These are phyloP conservation scores for Pyrrhoderma noxium DNA, from an alignment of 1,284 basidiomycete genomes.

Conservation along the genomic window DNA sequence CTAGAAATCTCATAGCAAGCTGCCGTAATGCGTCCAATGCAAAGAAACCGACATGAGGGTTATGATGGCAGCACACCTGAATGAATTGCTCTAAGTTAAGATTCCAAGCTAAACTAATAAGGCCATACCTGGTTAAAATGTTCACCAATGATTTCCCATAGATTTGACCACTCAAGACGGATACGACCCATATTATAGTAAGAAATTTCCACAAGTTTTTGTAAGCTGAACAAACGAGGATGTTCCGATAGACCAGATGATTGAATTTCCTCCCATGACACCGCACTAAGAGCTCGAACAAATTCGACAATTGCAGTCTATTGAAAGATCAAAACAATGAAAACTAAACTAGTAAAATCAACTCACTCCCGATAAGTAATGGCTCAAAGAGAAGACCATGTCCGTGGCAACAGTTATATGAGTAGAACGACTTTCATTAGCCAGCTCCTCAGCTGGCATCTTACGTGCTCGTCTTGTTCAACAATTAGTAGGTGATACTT, in stretches of 20 bases:
- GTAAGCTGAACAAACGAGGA: conserved; percentile 93
- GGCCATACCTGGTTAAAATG: conserved; percentile 90
- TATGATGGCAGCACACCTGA: conserved; percentile 96
- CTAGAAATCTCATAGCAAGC: conserved; percentile 96
- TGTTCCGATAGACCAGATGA: conserved; percentile 90
- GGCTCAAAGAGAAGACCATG: conserved; percentile 97
- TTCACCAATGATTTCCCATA: conserved; percentile 97
- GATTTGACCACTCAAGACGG: conserved; percentile 95
- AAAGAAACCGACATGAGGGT: conserved; percentile 95
- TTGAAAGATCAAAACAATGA: conserved; percentile 17
- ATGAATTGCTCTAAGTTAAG: conserved; percentile 3
- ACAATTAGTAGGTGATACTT: conserved; percentile 14
- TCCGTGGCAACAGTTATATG: conserved; percentile 98
- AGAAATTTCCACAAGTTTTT: conserved; percentile 98
- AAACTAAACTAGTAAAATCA: conserved; percentile 10
- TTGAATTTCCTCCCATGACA: conserved; percentile 99
- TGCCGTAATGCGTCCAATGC: conserved; percentile 97
- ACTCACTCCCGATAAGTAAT: conserved; percentile 87
- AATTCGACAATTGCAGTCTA: conserved; percentile 98
- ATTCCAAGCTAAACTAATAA: background rate
- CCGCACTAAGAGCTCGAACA: conserved; percentile 91
- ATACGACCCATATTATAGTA: conserved; percentile 99
- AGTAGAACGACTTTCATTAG: conserved; percentile 93
- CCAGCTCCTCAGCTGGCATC: conserved; percentile 86
- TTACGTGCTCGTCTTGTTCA: conserved; percentile 42